phyloP scores from a whole-genome alignment of 2,329 filamentous ascomycete species.

The Verruconis gallopava region DNA sequence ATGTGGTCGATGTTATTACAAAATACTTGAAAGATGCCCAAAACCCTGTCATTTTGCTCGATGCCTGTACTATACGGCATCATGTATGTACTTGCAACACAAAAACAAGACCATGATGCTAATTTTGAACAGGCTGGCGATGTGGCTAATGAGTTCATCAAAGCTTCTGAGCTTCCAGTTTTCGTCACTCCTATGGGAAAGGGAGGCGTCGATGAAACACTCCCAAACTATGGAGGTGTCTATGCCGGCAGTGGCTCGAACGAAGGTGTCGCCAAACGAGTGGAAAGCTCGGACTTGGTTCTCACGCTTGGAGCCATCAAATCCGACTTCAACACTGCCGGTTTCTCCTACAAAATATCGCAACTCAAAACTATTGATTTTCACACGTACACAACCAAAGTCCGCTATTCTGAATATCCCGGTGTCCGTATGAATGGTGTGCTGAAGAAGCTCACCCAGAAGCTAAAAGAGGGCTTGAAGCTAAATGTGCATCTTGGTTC shows the following conservation, averaged over 20 bases:
- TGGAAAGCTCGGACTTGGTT: slow-evolving; percentile 59
- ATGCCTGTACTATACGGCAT: slow-evolving; percentile 71
- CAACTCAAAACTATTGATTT: slow-evolving; percentile 71
- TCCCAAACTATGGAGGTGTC: slow-evolving; percentile 67
- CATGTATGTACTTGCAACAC: slow-evolving; percentile 22
- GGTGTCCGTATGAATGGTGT: slow-evolving; percentile 68
- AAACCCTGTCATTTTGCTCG: slow-evolving; percentile 66
- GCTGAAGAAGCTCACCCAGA: slow-evolving; percentile 54
- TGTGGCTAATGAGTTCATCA: slow-evolving; percentile 60
- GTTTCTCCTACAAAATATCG: slow-evolving; percentile 68
- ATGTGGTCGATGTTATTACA: slow-evolving; percentile 68
- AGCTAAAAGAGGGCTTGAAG: slow-evolving; percentile 29
- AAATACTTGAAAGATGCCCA: slow-evolving; percentile 60
- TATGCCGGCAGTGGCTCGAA: slow-evolving; percentile 71
- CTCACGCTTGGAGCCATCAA: slow-evolving; percentile 57
- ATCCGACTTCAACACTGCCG: slow-evolving; percentile 71
- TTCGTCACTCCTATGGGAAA: slow-evolving; percentile 91
- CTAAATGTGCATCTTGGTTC: slow-evolving; percentile 38
- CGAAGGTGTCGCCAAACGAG: slow-evolving; percentile 46
- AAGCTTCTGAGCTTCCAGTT: slow-evolving; percentile 62
- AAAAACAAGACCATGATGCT: background rate
- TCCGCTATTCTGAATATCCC: slow-evolving; percentile 68
- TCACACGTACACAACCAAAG: slow-evolving; percentile 58
- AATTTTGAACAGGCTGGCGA: slow-evolving; percentile 38
- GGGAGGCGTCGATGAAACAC: slow-evolving; percentile 63